Evolutionary conservation across 352 stramenopile genomes (phyloP), one percentile per base, ranked within the genome.

Genomic region (Pythium brassicae): DNA sequence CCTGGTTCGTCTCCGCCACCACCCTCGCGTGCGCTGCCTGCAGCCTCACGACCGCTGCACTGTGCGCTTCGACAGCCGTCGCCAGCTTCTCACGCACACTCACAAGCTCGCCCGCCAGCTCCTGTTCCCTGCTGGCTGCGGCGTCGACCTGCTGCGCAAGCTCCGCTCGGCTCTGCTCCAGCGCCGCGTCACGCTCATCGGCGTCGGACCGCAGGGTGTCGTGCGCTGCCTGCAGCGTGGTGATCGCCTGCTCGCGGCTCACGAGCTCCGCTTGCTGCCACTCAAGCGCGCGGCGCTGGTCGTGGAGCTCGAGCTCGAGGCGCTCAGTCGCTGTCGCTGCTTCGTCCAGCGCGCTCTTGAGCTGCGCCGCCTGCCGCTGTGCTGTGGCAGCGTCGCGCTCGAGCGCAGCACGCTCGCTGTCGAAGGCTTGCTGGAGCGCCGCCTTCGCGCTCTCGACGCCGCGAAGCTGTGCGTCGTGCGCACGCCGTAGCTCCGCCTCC

Each of bases 1-100:
- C 11, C 50, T 66, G 22, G n/a, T 57, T 55, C 2, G 70, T 44
- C 26, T 61, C 46, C n/a, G 61, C 57, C 26, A 72, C 4, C 32
- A 45, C 29, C n/a, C n/a, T 11, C n/a, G 32, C 53, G 25, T 59
- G 53, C 14, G 53, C 19, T n/a, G 19, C 23, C 19, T 20, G 23
- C 19, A 46, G 51, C 40, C 25, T 32, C 37, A 60, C 63, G 19
- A 72, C 43, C 12, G 19, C 17, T 10, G 26, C 43, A 10, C 22
- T 52, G 32, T 59, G 42, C 17, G 43, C 23, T 19, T 52, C 15
- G 11, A 17, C 25, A 12, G 42, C n/a, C 9, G 50, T 25, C 3
- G 14, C 23, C 10, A 25, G 23, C 29, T 59, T 27, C 42, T 52
- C 29, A 3, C 25, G 34, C 35, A 32, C 32, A 26, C 15, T 19